Evolutionary conservation across 768 basidiomycete genomes (phyloP).

Genomic region (Leccinum truebloodii): DNA sequence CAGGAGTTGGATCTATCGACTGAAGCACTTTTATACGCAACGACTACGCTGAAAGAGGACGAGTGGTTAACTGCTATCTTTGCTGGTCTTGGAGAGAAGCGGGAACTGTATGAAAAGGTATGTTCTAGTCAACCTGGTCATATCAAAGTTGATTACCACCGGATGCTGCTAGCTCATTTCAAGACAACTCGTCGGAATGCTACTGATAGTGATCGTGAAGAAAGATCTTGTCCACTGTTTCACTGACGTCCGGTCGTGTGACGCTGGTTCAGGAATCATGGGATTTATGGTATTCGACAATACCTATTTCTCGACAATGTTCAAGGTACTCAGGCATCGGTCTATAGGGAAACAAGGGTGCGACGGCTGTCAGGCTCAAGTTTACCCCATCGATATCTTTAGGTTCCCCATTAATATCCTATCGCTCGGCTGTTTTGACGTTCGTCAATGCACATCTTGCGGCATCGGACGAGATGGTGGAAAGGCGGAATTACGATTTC

Average conservation of each 20-base stretch:
- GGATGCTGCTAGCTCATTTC: constrained; percentile 55
- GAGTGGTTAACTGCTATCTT: constrained; percentile 68
- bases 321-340: background rate
- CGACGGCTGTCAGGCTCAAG: constrained; percentile 60
- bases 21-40: constrained; percentile 73
- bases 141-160: background rate
- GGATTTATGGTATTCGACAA: constrained; percentile 63
- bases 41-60: constrained; percentile 63
- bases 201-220: constrained; percentile 69
- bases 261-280: constrained; percentile 73
- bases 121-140: background rate
- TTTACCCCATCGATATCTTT: constrained; percentile 46
- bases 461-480: constrained; percentile 78
- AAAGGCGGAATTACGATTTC: constrained; percentile 74
- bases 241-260: constrained; percentile 48
- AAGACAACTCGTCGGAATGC: constrained; percentile 82
- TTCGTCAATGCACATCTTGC: constrained; percentile 85
- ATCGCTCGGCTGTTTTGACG: constrained; percentile 52
- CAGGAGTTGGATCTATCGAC: constrained; percentile 81
- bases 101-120: constrained; percentile 67
- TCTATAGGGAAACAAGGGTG: constrained; percentile 81
- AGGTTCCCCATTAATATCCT: constrained; percentile 18
- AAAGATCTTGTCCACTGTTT: constrained; percentile 52
- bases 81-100: constrained; percentile 70
- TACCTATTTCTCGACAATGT: background rate